Conservation (phyloP, 2,329 filamentous ascomycete genomes). For the Teratosphaeria zuluensis region DNA sequence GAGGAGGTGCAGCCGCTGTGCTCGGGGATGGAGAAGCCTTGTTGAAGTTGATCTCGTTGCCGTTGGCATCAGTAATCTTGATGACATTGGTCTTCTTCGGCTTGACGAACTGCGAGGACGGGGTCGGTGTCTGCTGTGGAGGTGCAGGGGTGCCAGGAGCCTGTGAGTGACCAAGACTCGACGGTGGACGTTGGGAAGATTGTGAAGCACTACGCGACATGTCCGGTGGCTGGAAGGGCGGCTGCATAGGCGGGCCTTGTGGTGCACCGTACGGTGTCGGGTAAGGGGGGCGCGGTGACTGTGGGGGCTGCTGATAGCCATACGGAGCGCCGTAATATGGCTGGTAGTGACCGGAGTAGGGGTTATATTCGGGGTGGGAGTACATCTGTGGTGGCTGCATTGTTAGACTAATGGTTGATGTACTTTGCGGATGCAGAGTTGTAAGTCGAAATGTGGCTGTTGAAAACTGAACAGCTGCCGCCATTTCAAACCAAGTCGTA, state of each 20-base stretch:
- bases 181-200: slow-evolving; percentile 54
- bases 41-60: slow-evolving; percentile 63
- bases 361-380: slow-evolving; percentile 46
- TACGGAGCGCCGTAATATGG: slow-evolving; percentile 33
- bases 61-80: slow-evolving; percentile 72
- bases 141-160: slow-evolving; percentile 24
- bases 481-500: background rate
- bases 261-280: slow-evolving; percentile 42
- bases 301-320: slow-evolving; percentile 40
- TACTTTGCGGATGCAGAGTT: slow-evolving; percentile 33
- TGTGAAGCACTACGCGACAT: slow-evolving; percentile 83
- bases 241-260: slow-evolving; percentile 34
- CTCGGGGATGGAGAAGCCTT: slow-evolving; percentile 48
- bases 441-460: background rate
- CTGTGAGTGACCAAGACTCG: slow-evolving; percentile 50
- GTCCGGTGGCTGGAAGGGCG: slow-evolving; percentile 49
- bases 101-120: slow-evolving; percentile 46
- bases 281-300: slow-evolving; percentile 35
- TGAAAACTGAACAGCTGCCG: background rate
- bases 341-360: slow-evolving; percentile 33
- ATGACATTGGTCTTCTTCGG: slow-evolving; percentile 61
- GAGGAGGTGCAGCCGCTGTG: slow-evolving; percentile 43
- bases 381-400: slow-evolving; percentile 30
- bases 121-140: slow-evolving; percentile 6
- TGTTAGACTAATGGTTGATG: slow-evolving; percentile 32